Evolutionary conservation across 768 basidiomycete species (phyloP).

Genomic region (Rhizopogon vinicolor): DNA sequence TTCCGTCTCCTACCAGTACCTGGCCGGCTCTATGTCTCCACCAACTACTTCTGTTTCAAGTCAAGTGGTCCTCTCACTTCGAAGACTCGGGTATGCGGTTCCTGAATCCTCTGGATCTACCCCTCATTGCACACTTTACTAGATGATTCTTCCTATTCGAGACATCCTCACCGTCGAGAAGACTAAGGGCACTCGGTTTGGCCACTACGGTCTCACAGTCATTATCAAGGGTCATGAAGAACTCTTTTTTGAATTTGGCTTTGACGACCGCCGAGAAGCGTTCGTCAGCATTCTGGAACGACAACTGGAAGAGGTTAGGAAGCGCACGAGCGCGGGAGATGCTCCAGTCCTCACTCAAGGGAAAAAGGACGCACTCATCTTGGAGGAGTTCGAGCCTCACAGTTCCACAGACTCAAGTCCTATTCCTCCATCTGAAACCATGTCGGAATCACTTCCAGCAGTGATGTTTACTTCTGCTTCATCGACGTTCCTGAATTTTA

Average conservation of each 20-base stretch:
- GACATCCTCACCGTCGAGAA: constrained; percentile 85
- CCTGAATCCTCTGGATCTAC: background rate
- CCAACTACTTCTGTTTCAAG: constrained; percentile 92
- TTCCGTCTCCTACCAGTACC: constrained; percentile 86
- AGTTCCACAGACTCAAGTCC: constrained; percentile 37
- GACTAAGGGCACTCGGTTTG: constrained; percentile 84
- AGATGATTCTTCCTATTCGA: constrained; percentile 94
- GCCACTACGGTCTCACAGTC: constrained; percentile 83
- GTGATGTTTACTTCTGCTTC: constrained; percentile 97
- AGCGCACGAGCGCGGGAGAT: constrained; percentile 43
- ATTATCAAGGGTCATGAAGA: constrained; percentile 97
- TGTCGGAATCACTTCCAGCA: constrained; percentile 74
- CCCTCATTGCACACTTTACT: constrained; percentile 2
- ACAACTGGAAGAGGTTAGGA: constrained; percentile 72
- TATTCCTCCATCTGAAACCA: constrained; percentile 43
- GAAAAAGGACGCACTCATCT: constrained; percentile 67
- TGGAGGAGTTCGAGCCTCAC: constrained; percentile 78
- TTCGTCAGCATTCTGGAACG: constrained; percentile 73
- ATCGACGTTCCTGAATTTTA: constrained; percentile 95
- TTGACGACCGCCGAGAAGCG: constrained; percentile 73
- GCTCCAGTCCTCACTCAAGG: constrained; percentile 40
- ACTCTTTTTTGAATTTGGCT: constrained; percentile 91
- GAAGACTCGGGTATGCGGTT: constrained; percentile 71
- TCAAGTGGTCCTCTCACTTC: constrained; percentile 75
- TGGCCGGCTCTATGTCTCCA: constrained; percentile 88